Conservation (phyloP, 2,329 filamentous ascomycete species). For the Cercospora sesami region DNA sequence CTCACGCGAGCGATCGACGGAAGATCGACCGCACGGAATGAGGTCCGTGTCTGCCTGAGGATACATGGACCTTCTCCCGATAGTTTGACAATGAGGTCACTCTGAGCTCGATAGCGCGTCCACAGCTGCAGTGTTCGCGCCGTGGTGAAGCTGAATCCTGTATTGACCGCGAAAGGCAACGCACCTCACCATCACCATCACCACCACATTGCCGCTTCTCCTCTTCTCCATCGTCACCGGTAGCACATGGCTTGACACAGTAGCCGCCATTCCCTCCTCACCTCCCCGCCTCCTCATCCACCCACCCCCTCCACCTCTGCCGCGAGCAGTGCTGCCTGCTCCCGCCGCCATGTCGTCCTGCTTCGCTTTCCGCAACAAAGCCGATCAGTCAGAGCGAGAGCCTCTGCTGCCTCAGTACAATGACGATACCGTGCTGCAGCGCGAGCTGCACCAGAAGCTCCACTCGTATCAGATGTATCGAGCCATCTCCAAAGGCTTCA, state of each 20-base stretch:
- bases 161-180: background rate
- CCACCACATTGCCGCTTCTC: background rate
- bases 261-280: background rate
- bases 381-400: slow-evolving; percentile 60
- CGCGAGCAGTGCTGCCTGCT: background rate
- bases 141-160: background rate
- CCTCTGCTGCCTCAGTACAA: slow-evolving; percentile 80
- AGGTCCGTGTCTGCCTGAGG: background rate
- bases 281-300: background rate
- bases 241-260: background rate
- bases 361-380: slow-evolving; percentile 58
- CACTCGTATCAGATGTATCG: slow-evolving; percentile 90
- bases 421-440: slow-evolving; percentile 77
- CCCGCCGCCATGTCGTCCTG: slow-evolving; percentile 59
- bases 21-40: background rate
- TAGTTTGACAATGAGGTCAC: slow-evolving; percentile 1
- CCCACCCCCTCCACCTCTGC: background rate
- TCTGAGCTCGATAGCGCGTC: background rate
- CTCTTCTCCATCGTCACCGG: background rate
- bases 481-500: slow-evolving; percentile 78
- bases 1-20: background rate
- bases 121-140: background rate
- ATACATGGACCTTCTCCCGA: background rate
- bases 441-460: slow-evolving; percentile 79
- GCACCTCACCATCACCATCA: no score